Percentiles rank a stretch among this genome's conserved stretches.
These are phyloP conservation scores for Boletus vinaceobasis DNA, from an alignment of 768 basidiomycete genomes.

Conservation along the genomic window DNA sequence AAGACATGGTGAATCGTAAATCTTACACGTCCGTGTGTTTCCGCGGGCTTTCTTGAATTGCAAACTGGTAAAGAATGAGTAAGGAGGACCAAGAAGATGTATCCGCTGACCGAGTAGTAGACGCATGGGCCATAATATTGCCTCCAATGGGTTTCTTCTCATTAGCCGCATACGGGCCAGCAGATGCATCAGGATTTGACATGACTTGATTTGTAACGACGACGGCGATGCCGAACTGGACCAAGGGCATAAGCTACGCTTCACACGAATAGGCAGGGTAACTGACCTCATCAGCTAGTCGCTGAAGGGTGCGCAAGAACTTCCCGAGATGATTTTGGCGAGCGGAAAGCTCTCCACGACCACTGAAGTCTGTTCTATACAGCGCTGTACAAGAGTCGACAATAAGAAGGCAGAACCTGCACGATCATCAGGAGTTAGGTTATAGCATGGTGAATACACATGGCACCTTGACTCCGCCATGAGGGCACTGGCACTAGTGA, in stretches of 20 bases:
- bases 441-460: conserved; percentile 19
- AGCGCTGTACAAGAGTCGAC: conserved; percentile 96
- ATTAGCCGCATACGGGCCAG: conserved; percentile 82
- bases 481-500: conserved; percentile 92
- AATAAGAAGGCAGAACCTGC: conserved; percentile 91
- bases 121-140: conserved; percentile 99
- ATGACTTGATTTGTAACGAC: conserved; percentile 98
- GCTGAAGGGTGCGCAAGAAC: conserved; percentile 88
- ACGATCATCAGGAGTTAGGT: conserved; percentile 6
- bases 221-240: conserved; percentile 93
- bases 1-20: conserved; percentile 96
- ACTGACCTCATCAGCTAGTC: conserved; percentile 92
- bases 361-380: conserved; percentile 94
- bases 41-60: conserved; percentile 92
- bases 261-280: conserved; percentile 1
- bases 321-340: conserved; percentile 95
- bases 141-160: conserved; percentile 99
- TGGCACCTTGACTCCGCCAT: conserved; percentile 96
- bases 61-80: conserved; percentile 45
- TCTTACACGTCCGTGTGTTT: conserved; percentile 90
- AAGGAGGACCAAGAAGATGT: neutral
- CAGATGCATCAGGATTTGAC: conserved; percentile 95
- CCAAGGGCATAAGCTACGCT: conserved; percentile 6
- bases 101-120: conserved; percentile 77
- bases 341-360: conserved; percentile 91